Evolutionary conservation across 202 grass and related monocot species (phyloP), one percentile per base, ranked within the genome.

Genomic region (Dendrocalamus latiflorus): DNA sequence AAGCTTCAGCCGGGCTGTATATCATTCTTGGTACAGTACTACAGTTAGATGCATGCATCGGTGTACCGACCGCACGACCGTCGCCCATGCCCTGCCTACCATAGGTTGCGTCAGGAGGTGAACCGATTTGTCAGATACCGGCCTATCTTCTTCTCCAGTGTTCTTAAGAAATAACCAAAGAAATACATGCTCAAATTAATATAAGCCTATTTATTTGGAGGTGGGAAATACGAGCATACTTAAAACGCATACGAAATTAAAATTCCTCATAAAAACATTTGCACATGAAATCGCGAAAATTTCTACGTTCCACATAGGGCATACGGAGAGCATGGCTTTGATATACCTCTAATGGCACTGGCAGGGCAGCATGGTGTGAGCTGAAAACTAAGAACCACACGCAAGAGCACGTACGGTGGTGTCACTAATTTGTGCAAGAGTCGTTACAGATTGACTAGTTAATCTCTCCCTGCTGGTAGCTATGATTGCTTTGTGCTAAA

Each of bases 401-500:
- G 42, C 22, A 28, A 70, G 42, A 47, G 12, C 15, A 47, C 22
- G 67, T 28, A 70, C 6, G 13, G 42, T 15, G 25, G 67, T 20
- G 14, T 17, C 42, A 70, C 15, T 14, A 42, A 71, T 53, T 17
- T 9, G 43, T 39, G 54, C 83, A 3, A 57, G 42, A 2, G 83
- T 78, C 42, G 15, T 79, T 62, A 51, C 64, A 16, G 54, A 17
- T 64, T 72, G 66, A 85, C 83, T 44, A 65, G 53, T 44, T 33
- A 66, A 64, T 42, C 4, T 63, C 43, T 24, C 21, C 75, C 66
- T 62, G 61, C 65, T 62, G 6, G 1, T n/a, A 53, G 12, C 8
- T 13, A 75, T n/a, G 65, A 57, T 78, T 72, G 57, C 57, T 72
- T 78, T 6, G 33, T 13, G 65, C 47, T 47, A 26, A 77, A 87